Percentiles rank a stretch among this genome's conserved stretches.
phyloP scores from a whole-genome alignment of 1,284 basidiomycete genomes.

The Mycena sp. region DNA sequence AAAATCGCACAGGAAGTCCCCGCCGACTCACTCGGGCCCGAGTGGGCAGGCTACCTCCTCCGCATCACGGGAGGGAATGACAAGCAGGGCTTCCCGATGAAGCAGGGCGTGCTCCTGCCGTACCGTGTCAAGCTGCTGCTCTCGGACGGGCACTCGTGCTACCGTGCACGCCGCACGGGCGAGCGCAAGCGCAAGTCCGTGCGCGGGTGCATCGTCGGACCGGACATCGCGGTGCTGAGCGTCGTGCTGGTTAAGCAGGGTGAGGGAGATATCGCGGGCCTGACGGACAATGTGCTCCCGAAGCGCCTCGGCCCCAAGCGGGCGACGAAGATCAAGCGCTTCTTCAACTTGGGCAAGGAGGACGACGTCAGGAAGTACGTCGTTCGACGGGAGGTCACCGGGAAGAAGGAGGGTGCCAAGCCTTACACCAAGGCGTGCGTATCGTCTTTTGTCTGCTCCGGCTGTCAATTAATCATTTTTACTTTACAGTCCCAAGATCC shows the following conservation, averaged over 20 bases:
- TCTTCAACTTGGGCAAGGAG: constrained; percentile 99
- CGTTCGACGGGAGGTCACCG: constrained; percentile 90
- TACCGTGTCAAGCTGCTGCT: constrained; percentile 96
- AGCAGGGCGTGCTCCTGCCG: constrained; percentile 97
- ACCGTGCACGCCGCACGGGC: constrained; percentile 91
- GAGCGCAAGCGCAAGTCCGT: constrained; percentile 99
- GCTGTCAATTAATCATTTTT: constrained; percentile 8
- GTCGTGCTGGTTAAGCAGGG: constrained; percentile 98
- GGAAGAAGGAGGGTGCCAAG: constrained; percentile 94
- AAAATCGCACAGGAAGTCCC: constrained; percentile 96
- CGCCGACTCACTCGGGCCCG: constrained; percentile 91
- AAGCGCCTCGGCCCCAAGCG: constrained; percentile 97
- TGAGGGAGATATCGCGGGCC: constrained; percentile 89
- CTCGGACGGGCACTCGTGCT: constrained; percentile 97
- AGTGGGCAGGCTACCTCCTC: constrained; percentile 98
- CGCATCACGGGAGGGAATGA: constrained; percentile 98
- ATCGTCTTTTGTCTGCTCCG: background rate
- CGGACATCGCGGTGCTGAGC: constrained; percentile 96
- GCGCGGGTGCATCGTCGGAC: constrained; percentile 96
- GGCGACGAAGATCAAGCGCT: constrained; percentile 94
- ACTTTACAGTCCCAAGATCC: constrained; percentile 79
- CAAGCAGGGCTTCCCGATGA: constrained; percentile 99
- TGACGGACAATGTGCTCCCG: constrained; percentile 94
- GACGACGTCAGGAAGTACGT: constrained; percentile 99
- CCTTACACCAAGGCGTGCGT: constrained; percentile 98